phyloP scores from a whole-genome alignment of 805 yeast species.

The Vanderwaltozyma polyspora region DNA sequence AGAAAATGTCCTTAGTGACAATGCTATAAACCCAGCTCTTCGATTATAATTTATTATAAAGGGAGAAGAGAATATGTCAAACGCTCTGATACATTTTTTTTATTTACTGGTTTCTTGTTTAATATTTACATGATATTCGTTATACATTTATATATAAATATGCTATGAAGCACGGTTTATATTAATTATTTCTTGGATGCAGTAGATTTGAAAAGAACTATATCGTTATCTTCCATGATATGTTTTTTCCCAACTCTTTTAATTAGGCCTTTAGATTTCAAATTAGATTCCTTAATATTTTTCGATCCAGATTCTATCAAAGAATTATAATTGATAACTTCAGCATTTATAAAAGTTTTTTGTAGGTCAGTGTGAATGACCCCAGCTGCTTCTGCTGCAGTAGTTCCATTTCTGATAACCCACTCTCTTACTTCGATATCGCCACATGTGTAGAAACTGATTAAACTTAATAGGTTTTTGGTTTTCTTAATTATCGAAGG shows the following conservation, averaged over 20 bases:
- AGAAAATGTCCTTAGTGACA: constrained; percentile 29
- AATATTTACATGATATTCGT: constrained; percentile 2
- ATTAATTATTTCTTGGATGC: constrained; percentile 42
- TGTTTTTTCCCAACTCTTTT: constrained; percentile 53
- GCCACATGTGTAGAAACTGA: constrained; percentile 84
- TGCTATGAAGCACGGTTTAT: no score
- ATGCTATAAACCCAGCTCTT: constrained; percentile 34
- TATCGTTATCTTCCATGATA: constrained; percentile 74
- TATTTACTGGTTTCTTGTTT: no score
- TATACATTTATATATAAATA: constrained; percentile 2
- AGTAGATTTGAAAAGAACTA: constrained; percentile 60
- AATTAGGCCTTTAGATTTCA: constrained; percentile 20
- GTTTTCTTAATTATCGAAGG: constrained; percentile 54
- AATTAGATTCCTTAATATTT: constrained; percentile 13
- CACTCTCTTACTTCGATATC: constrained; percentile 78
- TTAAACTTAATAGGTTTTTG: constrained; percentile 57
- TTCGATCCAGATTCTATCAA: constrained; percentile 19
- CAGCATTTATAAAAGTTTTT: constrained; percentile 70
- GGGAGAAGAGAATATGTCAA: constrained; percentile 27
- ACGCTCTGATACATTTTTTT: constrained; percentile 25
- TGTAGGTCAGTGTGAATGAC: constrained; percentile 78
- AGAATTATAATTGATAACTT: constrained; percentile 59
- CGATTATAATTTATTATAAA: constrained; percentile 19
- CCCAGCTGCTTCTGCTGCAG: constrained; percentile 86
- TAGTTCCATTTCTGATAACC: constrained; percentile 66